These are phyloP conservation scores for Diaporthe capsici DNA, from an alignment of 2,329 filamentous ascomycete genomes.

Conservation along the genomic window DNA sequence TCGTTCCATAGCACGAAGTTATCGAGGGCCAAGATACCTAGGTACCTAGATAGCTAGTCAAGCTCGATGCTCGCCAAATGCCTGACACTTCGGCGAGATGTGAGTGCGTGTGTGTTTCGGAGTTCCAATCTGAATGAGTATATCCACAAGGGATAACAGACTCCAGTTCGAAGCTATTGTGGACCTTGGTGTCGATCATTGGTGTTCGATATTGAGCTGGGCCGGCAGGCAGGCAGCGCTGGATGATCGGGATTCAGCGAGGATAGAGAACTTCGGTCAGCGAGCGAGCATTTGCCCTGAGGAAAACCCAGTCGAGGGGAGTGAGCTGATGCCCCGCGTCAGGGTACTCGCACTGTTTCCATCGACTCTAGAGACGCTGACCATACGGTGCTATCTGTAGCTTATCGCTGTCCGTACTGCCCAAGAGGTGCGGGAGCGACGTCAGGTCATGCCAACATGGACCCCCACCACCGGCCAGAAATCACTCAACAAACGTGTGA, in stretches of 20 bases:
- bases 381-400: conserved; percentile 5
- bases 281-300: conserved; percentile 34
- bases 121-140: neutral
- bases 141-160: neutral
- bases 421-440: conserved; percentile 22
- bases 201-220: neutral
- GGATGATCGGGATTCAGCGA: conserved; percentile 23
- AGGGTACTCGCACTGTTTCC: neutral
- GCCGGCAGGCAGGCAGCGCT: neutral
- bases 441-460: conserved; percentile 36
- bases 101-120: neutral
- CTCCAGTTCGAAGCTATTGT: conserved; percentile 16
- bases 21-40: neutral
- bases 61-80: neutral
- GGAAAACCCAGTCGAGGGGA: conserved; percentile 28
- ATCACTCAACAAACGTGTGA: conserved; percentile 42
- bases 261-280: conserved; percentile 14
- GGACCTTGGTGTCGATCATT: neutral
- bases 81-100: too few species aligned
- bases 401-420: conserved; percentile 23
- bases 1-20: neutral
- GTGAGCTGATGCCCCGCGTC: conserved; percentile 39
- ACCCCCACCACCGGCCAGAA: conserved; percentile 41
- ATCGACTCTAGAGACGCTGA: too few species aligned
- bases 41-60: neutral